phyloP scores from a whole-genome alignment of 129 eudicot genomes.

The Flaveria robusta region DNA sequence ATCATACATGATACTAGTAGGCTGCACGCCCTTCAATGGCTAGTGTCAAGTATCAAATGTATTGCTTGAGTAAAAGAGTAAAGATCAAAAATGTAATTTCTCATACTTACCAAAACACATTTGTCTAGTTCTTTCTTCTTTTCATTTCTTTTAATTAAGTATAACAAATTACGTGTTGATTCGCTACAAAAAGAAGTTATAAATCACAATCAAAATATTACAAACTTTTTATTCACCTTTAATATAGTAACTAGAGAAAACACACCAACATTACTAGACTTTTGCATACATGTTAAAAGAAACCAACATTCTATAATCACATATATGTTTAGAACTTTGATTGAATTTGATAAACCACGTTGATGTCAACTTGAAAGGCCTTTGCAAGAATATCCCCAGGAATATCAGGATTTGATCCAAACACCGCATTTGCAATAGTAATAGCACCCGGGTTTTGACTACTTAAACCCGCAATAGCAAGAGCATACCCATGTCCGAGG shows the following conservation, averaged over 20 bases:
- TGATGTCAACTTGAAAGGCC: slow-evolving; percentile 29
- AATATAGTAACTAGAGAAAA: neutral
- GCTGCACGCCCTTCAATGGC: too few species aligned
- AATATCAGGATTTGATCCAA: slow-evolving; percentile 38
- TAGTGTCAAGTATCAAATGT: too few species aligned
- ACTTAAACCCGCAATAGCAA: slow-evolving; percentile 38
- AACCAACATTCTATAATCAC: neutral
- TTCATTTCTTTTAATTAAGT: too few species aligned
- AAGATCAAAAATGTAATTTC: too few species aligned
- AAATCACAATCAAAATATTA: neutral
- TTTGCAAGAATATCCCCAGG: slow-evolving; percentile 31
- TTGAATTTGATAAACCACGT: slow-evolving; percentile 20
- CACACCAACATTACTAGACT: neutral
- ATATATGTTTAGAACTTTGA: slow-evolving; percentile 13
- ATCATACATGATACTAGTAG: too few species aligned
- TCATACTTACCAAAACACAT: too few species aligned
- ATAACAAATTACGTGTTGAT: too few species aligned
- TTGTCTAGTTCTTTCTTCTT: too few species aligned
- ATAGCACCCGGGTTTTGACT: slow-evolving; percentile 48
- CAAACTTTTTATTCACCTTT: neutral
- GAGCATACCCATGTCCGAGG: slow-evolving; percentile 15
- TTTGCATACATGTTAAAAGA: neutral
- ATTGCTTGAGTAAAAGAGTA: too few species aligned
- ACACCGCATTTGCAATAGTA: slow-evolving; percentile 37
- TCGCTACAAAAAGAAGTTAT: neutral